Evolutionary conservation across 1,284 basidiomycete species (phyloP).

Genomic region (Rhodotorula sp.): DNA sequence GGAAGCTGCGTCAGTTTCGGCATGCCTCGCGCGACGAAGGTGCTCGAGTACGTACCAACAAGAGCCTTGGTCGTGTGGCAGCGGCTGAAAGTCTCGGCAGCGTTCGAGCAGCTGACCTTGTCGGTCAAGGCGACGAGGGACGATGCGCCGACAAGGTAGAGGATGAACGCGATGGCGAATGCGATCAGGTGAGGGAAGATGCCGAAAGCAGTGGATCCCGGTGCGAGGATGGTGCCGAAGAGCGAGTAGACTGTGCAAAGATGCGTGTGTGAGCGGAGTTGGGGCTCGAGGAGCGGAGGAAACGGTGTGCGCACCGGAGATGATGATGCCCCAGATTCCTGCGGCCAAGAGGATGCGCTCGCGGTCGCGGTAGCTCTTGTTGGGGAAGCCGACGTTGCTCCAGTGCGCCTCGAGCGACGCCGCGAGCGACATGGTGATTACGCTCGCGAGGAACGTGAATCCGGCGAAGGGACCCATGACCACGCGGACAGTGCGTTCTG

Average conservation of each 20-base stretch:
- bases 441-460: conserved; percentile 40
- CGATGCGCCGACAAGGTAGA: conserved; percentile 50
- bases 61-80: conserved; percentile 50
- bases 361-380: conserved; percentile 48
- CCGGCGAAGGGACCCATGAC: conserved; percentile 8
- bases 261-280: background rate
- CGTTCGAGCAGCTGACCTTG: conserved; percentile 46
- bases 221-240: conserved; percentile 48
- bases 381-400: conserved; percentile 49
- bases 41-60: conserved; percentile 27
- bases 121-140: conserved; percentile 49
- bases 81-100: conserved; percentile 41
- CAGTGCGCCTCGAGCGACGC: conserved; percentile 43
- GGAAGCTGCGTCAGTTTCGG: too few relatives aligned
- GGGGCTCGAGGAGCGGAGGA: background rate
- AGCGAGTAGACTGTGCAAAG: conserved; percentile 46
- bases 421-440: conserved; percentile 49
- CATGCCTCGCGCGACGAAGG: too few relatives aligned
- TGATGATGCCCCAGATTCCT: conserved; percentile 47
- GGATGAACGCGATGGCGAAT: conserved; percentile 48
- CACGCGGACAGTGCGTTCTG: conserved; percentile 8
- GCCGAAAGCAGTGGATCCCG: conserved; percentile 48
- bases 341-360: conserved; percentile 50
- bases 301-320: conserved; percentile 44
- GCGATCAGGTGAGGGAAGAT: conserved; percentile 49